Evolutionary conservation across 2,329 filamentous ascomycete species (phyloP).

Genomic region (Fusarium tanahbumbuense): DNA sequence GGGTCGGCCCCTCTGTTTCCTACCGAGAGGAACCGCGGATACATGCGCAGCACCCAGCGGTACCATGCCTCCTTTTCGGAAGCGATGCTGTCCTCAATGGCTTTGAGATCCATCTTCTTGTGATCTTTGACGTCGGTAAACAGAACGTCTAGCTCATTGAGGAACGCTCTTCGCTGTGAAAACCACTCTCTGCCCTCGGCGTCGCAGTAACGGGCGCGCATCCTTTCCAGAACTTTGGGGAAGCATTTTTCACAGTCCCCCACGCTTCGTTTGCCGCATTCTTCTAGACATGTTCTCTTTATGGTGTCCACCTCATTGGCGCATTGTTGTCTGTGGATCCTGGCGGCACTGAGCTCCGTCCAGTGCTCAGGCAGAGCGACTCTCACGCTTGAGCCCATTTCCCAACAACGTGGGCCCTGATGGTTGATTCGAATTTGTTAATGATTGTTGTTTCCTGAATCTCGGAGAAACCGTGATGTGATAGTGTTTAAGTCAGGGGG

Average conservation of each 20-base stretch:
- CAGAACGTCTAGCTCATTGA: conserved; percentile 61
- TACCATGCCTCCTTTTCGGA: conserved; percentile 67
- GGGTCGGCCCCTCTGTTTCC: conserved; percentile 47
- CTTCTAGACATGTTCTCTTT: conserved; percentile 55
- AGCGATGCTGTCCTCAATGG: conserved; percentile 62
- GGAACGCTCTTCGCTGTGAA: conserved; percentile 59
- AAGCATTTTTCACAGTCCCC: conserved; percentile 63
- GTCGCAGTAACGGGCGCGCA: conserved; percentile 55
- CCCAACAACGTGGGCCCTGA: not conserved
- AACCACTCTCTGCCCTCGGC: conserved; percentile 62
- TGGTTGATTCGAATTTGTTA: not conserved
- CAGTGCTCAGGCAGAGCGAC: conserved; percentile 54
- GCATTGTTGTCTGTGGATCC: conserved; percentile 51
- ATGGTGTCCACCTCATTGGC: conserved; percentile 57
- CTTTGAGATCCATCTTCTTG: conserved; percentile 56
- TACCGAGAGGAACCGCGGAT: conserved; percentile 54
- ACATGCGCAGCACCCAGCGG: conserved; percentile 56
- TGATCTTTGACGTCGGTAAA: conserved; percentile 61
- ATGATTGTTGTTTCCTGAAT: not conserved
- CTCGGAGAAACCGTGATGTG: not conserved
- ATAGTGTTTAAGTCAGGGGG: not conserved
- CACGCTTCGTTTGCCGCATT: conserved; percentile 58
- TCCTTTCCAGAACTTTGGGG: conserved; percentile 58
- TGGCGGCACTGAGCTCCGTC: conserved; percentile 53
- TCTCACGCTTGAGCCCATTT: conserved; percentile 43